Evolutionary conservation across 352 stramenopile genomes (phyloP), one percentile per base, ranked within the genome.

Genomic region (Phytophthora hibernalis): DNA sequence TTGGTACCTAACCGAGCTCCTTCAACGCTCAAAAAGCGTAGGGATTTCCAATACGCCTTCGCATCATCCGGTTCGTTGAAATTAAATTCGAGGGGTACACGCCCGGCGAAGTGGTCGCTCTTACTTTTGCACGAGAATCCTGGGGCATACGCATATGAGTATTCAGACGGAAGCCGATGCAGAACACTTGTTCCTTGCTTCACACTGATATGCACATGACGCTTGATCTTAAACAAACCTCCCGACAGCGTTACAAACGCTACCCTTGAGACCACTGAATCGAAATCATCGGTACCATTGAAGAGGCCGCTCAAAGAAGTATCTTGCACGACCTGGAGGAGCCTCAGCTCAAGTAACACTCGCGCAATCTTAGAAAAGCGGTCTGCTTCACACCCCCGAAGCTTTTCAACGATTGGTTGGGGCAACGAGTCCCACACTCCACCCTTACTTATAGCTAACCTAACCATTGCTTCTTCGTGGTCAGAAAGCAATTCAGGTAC

Each of bases 231-330:
- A 43, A 93, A 89, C 10, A 92, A 44, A 6, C 85, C 85, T 21
- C 85, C 85, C 0, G 85, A 90, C 15, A 93, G 64, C 1, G 85
- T 92, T 12, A 83, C 82, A 57, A 88, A 91, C 10, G 85, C 85
- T 7, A 93, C 83, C 42, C 88, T 81, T 5, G 85, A 93, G 55
- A 93, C 85, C 37, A 88, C 79, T 16, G 82, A 77, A 58, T 93
- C 85, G 47, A 93, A 91, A 45, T 92, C 82, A 37, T 87, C 75
- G 0, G 83, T 85, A 20, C 71, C 73, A 38, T 80, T 78, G 16
- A 93, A 61, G 5, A 93, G 65, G 16, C 83, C 69, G 9, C 69
- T 63, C 0, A 83, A 91, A n/a, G 85, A 91, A 7, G 79, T 77
- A 38, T 90, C 79, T 26, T 68, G 77, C 28, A 82, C 74, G 13